A percentile compares a stretch with the other conserved stretches of the same genome.
phyloP scores from a whole-genome alignment of 2,329 filamentous ascomycete species.

The Cadophora sp. region DNA sequence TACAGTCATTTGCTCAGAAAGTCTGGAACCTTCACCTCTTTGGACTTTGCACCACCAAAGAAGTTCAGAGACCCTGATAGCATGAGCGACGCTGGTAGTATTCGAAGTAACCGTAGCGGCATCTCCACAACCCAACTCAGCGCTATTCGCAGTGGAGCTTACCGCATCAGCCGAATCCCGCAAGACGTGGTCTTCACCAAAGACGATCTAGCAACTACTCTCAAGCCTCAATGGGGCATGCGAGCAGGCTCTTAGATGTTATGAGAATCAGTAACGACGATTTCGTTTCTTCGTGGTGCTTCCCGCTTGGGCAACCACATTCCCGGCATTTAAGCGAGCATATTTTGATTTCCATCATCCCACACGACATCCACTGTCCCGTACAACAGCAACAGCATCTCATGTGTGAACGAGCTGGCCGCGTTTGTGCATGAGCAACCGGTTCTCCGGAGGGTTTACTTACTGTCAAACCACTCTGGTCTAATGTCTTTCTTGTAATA shows the following conservation, averaged over 20 bases:
- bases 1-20: constrained; percentile 74
- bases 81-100: constrained; percentile 71
- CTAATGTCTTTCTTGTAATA: constrained; percentile 42
- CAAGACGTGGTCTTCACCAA: constrained; percentile 68
- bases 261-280: constrained; percentile 32
- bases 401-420: constrained; percentile 31
- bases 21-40: constrained; percentile 76
- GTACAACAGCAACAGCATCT: constrained; percentile 23
- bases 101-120: constrained; percentile 68
- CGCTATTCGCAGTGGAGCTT: constrained; percentile 71
- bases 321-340: constrained; percentile 43
- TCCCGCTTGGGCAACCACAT: constrained; percentile 29
- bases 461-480: constrained; percentile 20
- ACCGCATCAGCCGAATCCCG: constrained; percentile 72
- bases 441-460: constrained; percentile 14
- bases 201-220: constrained; percentile 60
- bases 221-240: constrained; percentile 50
- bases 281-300: constrained; percentile 31
- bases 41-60: constrained; percentile 82
- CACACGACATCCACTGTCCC: constrained; percentile 22
- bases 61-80: constrained; percentile 69
- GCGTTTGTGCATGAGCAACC: constrained; percentile 28
- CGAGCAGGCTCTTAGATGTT: constrained; percentile 35
- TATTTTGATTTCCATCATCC: constrained; percentile 32
- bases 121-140: constrained; percentile 64